Percentiles rank a stretch among this genome's conserved stretches.
Evolutionary conservation across 768 basidiomycete genomes (phyloP).

Genomic region (Mycena crocata): DNA sequence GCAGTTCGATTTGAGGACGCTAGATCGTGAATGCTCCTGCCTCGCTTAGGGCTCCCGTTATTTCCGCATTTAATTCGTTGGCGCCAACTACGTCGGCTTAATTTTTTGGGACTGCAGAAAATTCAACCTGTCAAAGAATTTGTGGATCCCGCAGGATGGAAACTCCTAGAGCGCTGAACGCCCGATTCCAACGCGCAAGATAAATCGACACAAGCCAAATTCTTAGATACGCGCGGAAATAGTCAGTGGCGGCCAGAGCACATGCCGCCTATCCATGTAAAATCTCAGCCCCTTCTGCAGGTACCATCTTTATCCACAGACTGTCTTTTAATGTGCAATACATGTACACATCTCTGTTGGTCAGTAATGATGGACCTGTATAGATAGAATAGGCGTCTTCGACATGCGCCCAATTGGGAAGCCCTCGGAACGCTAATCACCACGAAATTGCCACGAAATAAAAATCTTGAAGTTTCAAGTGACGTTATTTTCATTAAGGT

Average conservation of each 20-base stretch:
- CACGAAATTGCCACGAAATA: too few species aligned
- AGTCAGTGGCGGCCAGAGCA: conserved; percentile 11
- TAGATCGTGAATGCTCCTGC: not conserved
- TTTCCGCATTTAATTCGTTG: conserved; percentile 23
- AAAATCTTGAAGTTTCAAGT: conserved; percentile 12
- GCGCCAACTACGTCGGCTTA: conserved; percentile 15
- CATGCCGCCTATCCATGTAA: not conserved
- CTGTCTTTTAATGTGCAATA: not conserved
- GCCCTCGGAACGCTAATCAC: conserved; percentile 40
- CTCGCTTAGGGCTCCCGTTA: conserved; percentile 22
- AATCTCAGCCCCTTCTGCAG: not conserved
- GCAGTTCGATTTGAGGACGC: not conserved
- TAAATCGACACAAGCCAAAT: not conserved
- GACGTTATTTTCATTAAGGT: conserved; percentile 30
- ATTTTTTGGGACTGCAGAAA: not conserved
- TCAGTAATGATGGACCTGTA: conserved; percentile 27
- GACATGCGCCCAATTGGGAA: conserved; percentile 7
- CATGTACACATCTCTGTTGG: conserved; percentile 20
- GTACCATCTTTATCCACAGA: conserved; percentile 6
- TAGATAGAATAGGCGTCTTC: conserved; percentile 16
- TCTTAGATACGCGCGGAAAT: conserved; percentile 7
- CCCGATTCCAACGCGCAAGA: conserved; percentile 17
- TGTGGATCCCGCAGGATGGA: not conserved
- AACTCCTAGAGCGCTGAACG: not conserved
- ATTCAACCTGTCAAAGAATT: not conserved